Evolutionary conservation across 192 early-diverging fungal species (phyloP), one percentile per base, ranked within the genome.

Genomic region (Dispira parvispora): DNA sequence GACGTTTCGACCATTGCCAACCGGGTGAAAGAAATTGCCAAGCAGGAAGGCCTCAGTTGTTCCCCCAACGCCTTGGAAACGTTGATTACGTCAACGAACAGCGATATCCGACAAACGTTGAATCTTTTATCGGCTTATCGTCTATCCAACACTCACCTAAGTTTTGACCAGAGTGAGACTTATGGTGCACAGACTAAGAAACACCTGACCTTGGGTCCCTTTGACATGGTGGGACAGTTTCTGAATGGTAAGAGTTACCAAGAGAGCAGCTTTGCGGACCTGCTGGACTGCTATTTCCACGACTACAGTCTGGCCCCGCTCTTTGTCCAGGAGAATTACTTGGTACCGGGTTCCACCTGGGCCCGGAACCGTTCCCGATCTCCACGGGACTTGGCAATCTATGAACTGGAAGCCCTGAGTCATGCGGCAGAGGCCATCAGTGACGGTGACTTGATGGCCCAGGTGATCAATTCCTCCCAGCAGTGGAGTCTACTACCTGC

Each of bases 81-180:
- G 68, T 70, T 99, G 44, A 86, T 94, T 20, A 68, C 75, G 62
- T 76, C 78, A 8, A 91, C 95, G 0, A 81, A 82, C 45, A 84
- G 83, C 26, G 97, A 99, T 71, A 93, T 99, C 70, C 88, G 97
- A 4, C 97, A 99, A 73, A 84, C 98, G 61, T 76, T 99, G 55
- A 98, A 94, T 67, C 76, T 95, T 62, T 66, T 99, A 55, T 94
- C 93, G 1, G 90, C 88, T n/a, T 99, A 88, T 71, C 80, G 88
- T 52, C 69, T 96, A 45, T 71, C 71, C 21, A 69, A 75, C 47
- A 70, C 70, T 21, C 70, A 71, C 2, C 83, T 99, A 80, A 70
- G 78, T 21, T 98, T 83, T 66, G 84, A 93, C 64, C 77, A 94
- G 63, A 84, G 86, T 44, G 88, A 91, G 64, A 71, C 70, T 6